Evolutionary conservation across 2,329 filamentous ascomycete species (phyloP).

Genomic region (Apiospora arundinis): DNA sequence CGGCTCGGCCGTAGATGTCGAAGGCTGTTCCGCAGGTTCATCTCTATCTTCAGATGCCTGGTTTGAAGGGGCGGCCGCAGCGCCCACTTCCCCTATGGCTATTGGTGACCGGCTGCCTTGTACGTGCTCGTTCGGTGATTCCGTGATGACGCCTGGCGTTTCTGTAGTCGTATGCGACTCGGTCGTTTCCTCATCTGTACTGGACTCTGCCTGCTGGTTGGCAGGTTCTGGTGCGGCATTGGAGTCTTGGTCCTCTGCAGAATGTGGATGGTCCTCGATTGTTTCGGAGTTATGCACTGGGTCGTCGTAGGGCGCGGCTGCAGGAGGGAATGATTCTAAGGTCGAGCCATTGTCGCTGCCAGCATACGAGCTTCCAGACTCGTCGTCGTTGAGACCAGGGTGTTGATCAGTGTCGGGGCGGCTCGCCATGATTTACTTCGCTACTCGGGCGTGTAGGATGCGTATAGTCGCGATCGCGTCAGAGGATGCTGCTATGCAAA

Average conservation of each 20-base stretch:
- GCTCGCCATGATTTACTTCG: constrained; percentile 2
- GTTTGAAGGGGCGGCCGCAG: background rate
- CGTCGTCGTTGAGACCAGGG: constrained; percentile 27
- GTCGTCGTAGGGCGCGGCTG: background rate
- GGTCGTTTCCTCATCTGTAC: background rate
- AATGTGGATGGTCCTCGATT: background rate
- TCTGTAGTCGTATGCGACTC: background rate
- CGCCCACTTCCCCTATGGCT: background rate
- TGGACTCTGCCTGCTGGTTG: background rate
- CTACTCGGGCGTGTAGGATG: background rate
- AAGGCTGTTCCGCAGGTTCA: background rate
- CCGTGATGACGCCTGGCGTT: background rate
- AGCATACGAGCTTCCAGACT: constrained; percentile 47
- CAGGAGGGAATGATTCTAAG: constrained; percentile 15
- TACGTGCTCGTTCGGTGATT: background rate
- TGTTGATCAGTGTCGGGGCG: constrained; percentile 3
- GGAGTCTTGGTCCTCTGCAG: background rate
- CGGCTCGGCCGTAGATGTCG: background rate
- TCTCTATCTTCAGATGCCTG: background rate
- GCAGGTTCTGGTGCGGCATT: background rate
- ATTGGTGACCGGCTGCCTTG: background rate
- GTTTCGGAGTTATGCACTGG: background rate
- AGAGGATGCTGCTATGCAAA: background rate
- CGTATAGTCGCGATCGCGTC: background rate
- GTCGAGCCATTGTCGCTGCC: constrained; percentile 40